Evolutionary conservation across 2,329 filamentous ascomycete species (phyloP), one percentile per base, ranked within the genome.

Genomic region (Ophiocordyceps unilateralis): DNA sequence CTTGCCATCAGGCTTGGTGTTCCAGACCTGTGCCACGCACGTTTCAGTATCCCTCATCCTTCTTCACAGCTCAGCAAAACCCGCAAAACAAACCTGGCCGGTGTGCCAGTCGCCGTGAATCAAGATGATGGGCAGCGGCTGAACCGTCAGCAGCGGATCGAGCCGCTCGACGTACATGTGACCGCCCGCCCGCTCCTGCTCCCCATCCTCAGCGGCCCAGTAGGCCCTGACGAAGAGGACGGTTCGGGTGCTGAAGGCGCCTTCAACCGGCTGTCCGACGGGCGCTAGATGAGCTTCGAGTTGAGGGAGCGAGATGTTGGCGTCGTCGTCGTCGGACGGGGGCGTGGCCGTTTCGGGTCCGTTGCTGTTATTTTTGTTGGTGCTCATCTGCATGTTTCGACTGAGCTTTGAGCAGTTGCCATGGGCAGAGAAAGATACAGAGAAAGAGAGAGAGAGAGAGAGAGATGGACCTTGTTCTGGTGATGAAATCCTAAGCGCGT

Each of bases 1-100:
- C 2, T 56, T 49, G 14, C 61, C 59, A 43, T 72, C 67, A 6
- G 70, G 68, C 17, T 68, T 73, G 32, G 63, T 63, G 14, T 65
- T 50, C 59, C 60, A 67, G 40, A 63, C 51, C 60, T 64, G 11
- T 15, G 8, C n/a, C n/a, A 15, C n/a, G 28, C 12, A 15, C n/a
- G 28, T 3, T 15, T 30, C 12, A 30, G 28, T 15, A 11, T 5
- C 3, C 14, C 14, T 30, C 14, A 11, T 6, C 28, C 9, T 30
- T 15, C n/a, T 7, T 30, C 12, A 15, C 14, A 11, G 12, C 5
- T 11, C 24, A 9, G 3, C 15, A 8, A 9, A 24, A n/a, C n/a
- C n/a, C n/a, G 15, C 19, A 15, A 28, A 28, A 9, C 50, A 40
- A 43, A 59, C 59, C 47, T 58, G 50, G 7, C 59, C 57, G 36